These are phyloP conservation scores for Solanum etuberosum DNA, from an alignment of 257 asterid genomes.

Conservation along the genomic window DNA sequence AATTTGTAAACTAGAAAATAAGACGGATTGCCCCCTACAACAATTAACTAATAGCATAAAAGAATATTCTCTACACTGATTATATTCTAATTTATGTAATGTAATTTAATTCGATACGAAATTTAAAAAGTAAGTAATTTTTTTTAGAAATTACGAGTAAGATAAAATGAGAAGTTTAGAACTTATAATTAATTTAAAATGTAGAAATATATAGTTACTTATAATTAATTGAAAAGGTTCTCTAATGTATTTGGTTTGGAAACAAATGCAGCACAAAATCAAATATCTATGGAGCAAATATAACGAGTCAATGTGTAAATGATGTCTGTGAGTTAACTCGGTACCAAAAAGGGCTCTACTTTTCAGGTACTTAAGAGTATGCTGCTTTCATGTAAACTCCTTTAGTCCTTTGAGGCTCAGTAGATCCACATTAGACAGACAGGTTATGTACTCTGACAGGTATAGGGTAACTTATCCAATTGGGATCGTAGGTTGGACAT, in stretches of 20 bases:
- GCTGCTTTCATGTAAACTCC: too few relatives aligned
- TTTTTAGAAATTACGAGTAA: background rate
- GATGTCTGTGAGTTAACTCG: too few relatives aligned
- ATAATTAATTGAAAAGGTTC: background rate
- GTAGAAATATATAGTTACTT: background rate
- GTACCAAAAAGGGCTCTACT: background rate
- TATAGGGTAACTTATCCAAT: too few relatives aligned
- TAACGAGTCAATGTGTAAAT: too few relatives aligned
- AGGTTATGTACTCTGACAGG: too few relatives aligned
- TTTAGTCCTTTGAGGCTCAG: too few relatives aligned
- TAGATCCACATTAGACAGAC: too few relatives aligned
- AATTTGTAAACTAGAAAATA: background rate
- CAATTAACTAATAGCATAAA: background rate
- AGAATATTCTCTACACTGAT: background rate
- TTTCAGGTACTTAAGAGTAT: background rate
- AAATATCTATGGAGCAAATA: too few relatives aligned
- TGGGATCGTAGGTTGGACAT: too few relatives aligned
- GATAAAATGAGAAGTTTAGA: background rate
- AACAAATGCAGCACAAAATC: too few relatives aligned
- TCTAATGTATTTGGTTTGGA: background rate
- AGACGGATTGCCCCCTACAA: background rate
- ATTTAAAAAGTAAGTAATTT: background rate
- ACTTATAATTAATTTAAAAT: background rate
- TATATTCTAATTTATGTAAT: background rate
- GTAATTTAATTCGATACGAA: background rate